phyloP scores from a whole-genome alignment of 2,329 filamentous ascomycete species.

The Orbilia javanica region DNA sequence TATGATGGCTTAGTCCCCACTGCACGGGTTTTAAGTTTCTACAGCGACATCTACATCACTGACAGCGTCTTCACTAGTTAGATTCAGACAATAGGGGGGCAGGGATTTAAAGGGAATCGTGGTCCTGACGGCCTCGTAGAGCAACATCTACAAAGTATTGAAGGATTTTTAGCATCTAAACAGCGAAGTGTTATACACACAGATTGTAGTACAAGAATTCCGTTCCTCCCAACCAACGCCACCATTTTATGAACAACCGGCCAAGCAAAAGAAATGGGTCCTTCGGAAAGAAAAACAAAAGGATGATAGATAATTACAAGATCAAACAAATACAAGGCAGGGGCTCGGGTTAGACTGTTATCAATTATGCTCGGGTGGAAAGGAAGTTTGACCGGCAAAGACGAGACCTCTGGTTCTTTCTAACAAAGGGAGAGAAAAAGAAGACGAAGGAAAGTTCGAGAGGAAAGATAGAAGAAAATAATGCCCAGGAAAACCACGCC shows the following conservation, averaged over 20 bases:
- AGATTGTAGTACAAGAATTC: conserved; percentile 10
- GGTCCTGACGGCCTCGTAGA: neutral
- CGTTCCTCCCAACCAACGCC: conserved; percentile 37
- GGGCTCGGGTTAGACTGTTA: neutral
- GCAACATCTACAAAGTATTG: neutral
- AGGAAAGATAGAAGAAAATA: neutral
- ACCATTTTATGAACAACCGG: conserved; percentile 3
- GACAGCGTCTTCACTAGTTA: neutral
- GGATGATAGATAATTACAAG: neutral
- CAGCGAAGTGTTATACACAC: conserved; percentile 26
- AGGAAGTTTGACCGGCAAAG: no score
- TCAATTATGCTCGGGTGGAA: no score
- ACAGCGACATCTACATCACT: neutral
- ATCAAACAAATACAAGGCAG: neutral
- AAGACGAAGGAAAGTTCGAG: neutral
- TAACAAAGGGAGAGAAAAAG: neutral
- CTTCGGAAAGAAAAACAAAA: neutral
- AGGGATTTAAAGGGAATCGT: neutral
- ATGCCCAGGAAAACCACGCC: no score
- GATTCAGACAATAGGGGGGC: neutral
- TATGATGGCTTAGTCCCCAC: neutral
- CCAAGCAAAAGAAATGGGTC: neutral
- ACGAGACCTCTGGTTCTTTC: neutral
- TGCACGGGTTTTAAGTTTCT: no score
- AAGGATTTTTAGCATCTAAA: conserved; percentile 2